Evolutionary conservation across 2,329 filamentous ascomycete species (phyloP), one percentile per base, ranked within the genome.

Genomic region (Neofusicoccum sp.): DNA sequence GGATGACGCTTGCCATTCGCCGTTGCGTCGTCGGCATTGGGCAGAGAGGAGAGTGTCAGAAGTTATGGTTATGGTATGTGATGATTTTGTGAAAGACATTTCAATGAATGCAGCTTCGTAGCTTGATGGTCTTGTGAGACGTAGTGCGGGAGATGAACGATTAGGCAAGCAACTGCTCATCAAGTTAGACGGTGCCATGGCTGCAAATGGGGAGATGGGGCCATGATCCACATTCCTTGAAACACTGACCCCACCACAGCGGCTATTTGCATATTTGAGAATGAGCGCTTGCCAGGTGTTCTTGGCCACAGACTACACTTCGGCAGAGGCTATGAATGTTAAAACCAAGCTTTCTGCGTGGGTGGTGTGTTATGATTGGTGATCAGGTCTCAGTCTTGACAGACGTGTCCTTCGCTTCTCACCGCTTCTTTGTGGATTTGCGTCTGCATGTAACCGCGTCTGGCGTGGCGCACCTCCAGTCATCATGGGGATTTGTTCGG

Each of bases 181-280:
- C 54, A 58, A 29, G 54, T 16, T 9, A 9, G 54, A 36, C 54
- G 22, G 22, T 22, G 22, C 22, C 22, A 22, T 22, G 22, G 22
- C 22, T 22, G 22, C 22, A 22, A 22, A 22, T 22, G 22, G 22
- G 22, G 22, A 22, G 22, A 22, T 22, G 22, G 22, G 22, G 22
- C 22, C 54, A 58, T 58, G 54, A 58, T 58, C 54, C 39, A 58
- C 54, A 41, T 45, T 41, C 45, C 45, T 58, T 58, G 54, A 58
- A 58, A 58, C 54, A 34, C 28, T 29, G 54, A 39, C 8, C 54
- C 54, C 54, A 58, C 54, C 16, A 34, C 39, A 14, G 6, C 41
- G 33, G 41, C 28, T 31, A 37, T 11, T 4, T 36, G 16, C 36
- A 31, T 31, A 34, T 37, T 29, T 29, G 36, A 33, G 39, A 31